A percentile compares a stretch with the other conserved stretches of the same genome.
Evolutionary conservation across 1,139 yeast genomes (phyloP).

Genomic region (Kurtzmaniella natalensis): DNA sequence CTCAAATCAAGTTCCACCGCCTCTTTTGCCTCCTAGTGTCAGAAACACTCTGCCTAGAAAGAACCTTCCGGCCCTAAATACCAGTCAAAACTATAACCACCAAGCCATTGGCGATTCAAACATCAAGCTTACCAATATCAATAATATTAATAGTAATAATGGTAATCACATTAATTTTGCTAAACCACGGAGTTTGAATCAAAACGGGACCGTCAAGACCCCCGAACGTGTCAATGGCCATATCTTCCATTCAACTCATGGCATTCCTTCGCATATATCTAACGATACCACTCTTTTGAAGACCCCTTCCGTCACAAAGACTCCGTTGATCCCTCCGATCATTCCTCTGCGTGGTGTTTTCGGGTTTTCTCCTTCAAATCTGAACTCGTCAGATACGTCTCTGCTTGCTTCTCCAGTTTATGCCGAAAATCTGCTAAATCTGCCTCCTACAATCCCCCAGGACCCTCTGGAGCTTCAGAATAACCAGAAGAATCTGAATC

Average conservation of each 20-base stretch:
- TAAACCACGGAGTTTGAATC: too few relatives aligned
- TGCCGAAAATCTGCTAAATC: too few relatives aligned
- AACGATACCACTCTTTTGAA: slow-evolving; percentile 5
- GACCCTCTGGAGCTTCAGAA: too few relatives aligned
- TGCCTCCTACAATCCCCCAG: too few relatives aligned
- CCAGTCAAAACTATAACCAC: slow-evolving; percentile 6
- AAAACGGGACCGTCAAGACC: too few relatives aligned
- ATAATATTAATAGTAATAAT: too few relatives aligned
- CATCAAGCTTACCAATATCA: slow-evolving; percentile 5
- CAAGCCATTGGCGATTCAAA: slow-evolving; percentile 4
- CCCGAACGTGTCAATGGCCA: too few relatives aligned
- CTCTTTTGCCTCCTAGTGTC: background rate
- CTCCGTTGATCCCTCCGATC: slow-evolving; percentile 16
- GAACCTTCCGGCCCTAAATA: background rate
- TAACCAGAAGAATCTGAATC: too few relatives aligned
- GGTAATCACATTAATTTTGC: too few relatives aligned
- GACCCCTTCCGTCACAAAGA: slow-evolving; percentile 15
- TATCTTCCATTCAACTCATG: slow-evolving; percentile 10
- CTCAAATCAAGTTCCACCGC: slow-evolving; percentile 1
- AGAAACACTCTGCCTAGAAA: too few relatives aligned
- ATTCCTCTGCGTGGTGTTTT: slow-evolving; percentile 6
- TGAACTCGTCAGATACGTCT: background rate
- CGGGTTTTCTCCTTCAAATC: background rate
- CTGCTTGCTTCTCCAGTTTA: background rate
- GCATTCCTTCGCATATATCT: slow-evolving; percentile 1